Percentiles rank a stretch among this genome's conserved stretches.
Evolutionary conservation across 73 alveolate species (phyloP).

Genomic region (Tetrahymena thermophila): DNA sequence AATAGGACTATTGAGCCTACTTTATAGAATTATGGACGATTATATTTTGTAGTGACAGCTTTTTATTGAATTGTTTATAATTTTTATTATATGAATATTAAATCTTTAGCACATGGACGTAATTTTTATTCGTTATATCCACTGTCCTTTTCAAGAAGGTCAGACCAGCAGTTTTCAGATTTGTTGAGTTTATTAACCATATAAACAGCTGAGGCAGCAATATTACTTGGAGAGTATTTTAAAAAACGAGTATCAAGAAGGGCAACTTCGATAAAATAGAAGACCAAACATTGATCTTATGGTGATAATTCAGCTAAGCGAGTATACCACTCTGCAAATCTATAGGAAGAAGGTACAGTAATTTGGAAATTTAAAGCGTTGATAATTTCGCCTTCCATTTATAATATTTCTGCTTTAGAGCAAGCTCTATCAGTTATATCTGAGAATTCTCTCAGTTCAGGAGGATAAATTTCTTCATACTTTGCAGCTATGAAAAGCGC

Average conservation of each 20-base stretch:
- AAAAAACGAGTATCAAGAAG: slow-evolving; percentile 47
- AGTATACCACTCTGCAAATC: slow-evolving; percentile 57
- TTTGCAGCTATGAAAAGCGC: slow-evolving; percentile 73
- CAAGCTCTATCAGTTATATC: slow-evolving; percentile 69
- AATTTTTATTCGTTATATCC: slow-evolving; percentile 45
- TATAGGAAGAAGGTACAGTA: slow-evolving; percentile 58
- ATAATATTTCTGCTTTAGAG: slow-evolving; percentile 49
- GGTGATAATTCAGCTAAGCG: slow-evolving; percentile 48
- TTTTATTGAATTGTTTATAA: not conserved
- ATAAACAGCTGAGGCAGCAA: slow-evolving; percentile 40
- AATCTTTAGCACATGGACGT: slow-evolving; percentile 51
- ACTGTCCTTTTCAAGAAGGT: slow-evolving; percentile 11
- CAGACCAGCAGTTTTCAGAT: slow-evolving; percentile 10
- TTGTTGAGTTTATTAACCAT: slow-evolving; percentile 19
- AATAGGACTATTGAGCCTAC: not conserved
- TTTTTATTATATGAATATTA: not conserved
- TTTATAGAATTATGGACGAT: not conserved
- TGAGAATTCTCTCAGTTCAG: slow-evolving; percentile 62
- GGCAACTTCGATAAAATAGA: slow-evolving; percentile 57
- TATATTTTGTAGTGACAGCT: not conserved
- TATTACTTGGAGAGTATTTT: slow-evolving; percentile 50
- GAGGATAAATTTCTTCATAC: slow-evolving; percentile 73
- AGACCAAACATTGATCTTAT: slow-evolving; percentile 54
- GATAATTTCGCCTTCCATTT: slow-evolving; percentile 65
- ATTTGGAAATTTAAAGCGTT: slow-evolving; percentile 52